Evolutionary conservation across 306 rosid genomes (phyloP).

Genomic region (Trichosanthes truncata): DNA sequence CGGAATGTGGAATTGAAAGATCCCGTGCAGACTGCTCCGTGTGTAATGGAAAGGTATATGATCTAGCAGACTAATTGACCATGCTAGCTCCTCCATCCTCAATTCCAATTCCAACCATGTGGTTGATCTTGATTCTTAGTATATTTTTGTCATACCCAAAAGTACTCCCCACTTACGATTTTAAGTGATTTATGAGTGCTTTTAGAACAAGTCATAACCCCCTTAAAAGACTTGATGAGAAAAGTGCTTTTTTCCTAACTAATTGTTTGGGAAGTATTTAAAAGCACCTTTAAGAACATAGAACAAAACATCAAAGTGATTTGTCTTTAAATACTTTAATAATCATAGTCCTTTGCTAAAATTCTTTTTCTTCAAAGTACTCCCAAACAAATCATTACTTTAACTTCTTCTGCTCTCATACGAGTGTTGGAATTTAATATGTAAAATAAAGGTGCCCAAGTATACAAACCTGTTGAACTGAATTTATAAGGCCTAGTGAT

Average conservation of each 20-base stretch:
- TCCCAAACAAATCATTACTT: neutral
- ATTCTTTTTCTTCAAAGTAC: neutral
- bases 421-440: neutral
- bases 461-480: neutral
- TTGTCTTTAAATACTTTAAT: neutral
- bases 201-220: neutral
- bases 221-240: neutral
- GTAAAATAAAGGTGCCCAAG: neutral
- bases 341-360: neutral
- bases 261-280: neutral
- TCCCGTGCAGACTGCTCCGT: constrained; percentile 70
- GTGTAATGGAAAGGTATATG: constrained; percentile 70
- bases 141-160: neutral
- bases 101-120: neutral
- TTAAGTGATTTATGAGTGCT: neutral
- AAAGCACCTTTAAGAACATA: neutral
- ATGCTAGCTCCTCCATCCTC: neutral
- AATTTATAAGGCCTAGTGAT: neutral
- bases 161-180: neutral
- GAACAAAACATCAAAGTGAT: neutral
- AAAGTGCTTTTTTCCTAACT: neutral
- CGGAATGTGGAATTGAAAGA: constrained; percentile 86
- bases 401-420: neutral
- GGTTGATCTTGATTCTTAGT: neutral
- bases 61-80: neutral